Percentiles rank a stretch among this genome's conserved stretches.
These are phyloP conservation scores for Taphrina populina DNA, from an alignment of 1,139 yeast species.

Conservation along the genomic window DNA sequence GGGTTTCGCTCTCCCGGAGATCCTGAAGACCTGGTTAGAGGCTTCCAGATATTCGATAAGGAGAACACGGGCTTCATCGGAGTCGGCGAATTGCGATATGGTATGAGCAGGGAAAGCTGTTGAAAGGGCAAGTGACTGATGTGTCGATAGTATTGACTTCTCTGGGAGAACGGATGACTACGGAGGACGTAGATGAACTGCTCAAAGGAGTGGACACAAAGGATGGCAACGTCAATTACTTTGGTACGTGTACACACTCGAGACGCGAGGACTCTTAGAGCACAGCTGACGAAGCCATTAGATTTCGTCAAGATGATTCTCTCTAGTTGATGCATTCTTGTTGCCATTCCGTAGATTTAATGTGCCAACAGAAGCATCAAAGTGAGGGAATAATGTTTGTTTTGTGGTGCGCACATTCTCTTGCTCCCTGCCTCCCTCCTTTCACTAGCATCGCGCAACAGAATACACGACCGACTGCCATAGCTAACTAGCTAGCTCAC, in stretches of 20 bases:
- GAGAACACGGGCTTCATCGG: constrained; percentile 94
- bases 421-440: no score
- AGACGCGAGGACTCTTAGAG: background rate
- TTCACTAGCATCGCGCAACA: no score
- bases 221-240: constrained; percentile 93
- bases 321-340: constrained; percentile 69
- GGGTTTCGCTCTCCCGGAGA: constrained; percentile 90
- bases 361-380: no score
- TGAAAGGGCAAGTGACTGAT: background rate
- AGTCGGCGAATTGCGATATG: constrained; percentile 92
- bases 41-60: constrained; percentile 97
- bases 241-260: constrained; percentile 49
- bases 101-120: constrained; percentile 35
- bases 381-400: no score
- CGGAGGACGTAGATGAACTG: constrained; percentile 90
- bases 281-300: background rate
- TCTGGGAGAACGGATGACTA: constrained; percentile 86
- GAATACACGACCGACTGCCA: no score
- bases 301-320: constrained; percentile 88
- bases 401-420: no score
- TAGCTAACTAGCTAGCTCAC: no score
- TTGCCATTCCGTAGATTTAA: no score
- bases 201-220: constrained; percentile 91
- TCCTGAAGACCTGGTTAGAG: constrained; percentile 94
- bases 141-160: constrained; percentile 62